Evolutionary conservation across 2,329 filamentous ascomycete genomes (phyloP).

Genomic region (Magnaporthiopsis incrustans): DNA sequence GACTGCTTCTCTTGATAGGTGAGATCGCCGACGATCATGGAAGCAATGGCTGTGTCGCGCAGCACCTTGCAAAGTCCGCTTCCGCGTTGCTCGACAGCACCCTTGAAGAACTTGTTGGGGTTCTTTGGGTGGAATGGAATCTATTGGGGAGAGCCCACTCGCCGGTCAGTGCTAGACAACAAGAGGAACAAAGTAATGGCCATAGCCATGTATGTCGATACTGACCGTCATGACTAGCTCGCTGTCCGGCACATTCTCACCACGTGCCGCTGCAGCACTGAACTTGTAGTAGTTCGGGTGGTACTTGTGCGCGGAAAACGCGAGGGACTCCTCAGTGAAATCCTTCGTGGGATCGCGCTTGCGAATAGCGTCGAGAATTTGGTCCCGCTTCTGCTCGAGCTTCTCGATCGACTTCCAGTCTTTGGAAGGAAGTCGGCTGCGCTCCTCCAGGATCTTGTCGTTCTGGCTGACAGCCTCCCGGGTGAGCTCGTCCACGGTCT

Average conservation of each 20-base stretch:
- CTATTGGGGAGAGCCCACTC: constrained; percentile 11
- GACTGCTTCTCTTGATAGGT: background rate
- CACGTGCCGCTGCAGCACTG: background rate
- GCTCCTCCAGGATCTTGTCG: background rate
- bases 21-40: background rate
- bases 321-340: constrained; percentile 7
- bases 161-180: background rate
- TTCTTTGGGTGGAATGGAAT: background rate
- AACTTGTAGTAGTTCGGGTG: background rate
- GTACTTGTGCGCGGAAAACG: background rate
- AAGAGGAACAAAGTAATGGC: background rate
- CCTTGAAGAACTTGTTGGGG: background rate
- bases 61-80: background rate
- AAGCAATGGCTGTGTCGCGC: background rate
- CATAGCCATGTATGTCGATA: background rate
- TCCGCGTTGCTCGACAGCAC: background rate
- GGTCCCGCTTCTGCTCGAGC: background rate
- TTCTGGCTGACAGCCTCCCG: background rate
- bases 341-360: background rate
- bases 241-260: background rate
- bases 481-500: background rate
- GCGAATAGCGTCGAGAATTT: background rate
- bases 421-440: background rate
- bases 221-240: background rate
- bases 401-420: background rate